Base-by-base conservation (phyloP, 345 rosid genomes). In the Ceriops tagal region DNA sequence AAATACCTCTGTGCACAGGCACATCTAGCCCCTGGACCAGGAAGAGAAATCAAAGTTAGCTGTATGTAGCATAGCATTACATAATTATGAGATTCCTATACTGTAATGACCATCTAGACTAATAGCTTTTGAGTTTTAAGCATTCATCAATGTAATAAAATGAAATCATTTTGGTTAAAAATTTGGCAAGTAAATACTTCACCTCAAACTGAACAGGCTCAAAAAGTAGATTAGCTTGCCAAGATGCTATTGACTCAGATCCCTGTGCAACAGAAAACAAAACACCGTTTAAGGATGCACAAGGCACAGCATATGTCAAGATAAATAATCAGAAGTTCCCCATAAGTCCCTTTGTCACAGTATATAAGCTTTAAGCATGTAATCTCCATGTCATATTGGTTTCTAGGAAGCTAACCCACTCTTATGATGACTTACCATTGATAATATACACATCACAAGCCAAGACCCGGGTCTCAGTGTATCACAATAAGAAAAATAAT, bases 161-260 rank as follows among this genome's bases (percentile, higher is more conserved):
- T 26, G 11, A 56, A n/a, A 32, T 52, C 8, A 60, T n/a, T 22
- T 21, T 55, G 26, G 61, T 13, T 34, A 18, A 62, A 13, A 56
- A 60, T 37, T 46, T 34, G 70, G 66, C n/a, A 56, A 34, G 19
- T 37, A 53, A 22, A 61, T 32, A 22, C 30, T 74, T 82, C 30
- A 89, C 97, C 91, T 95, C 99, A 66, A 95, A 95, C 62, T 82
- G 80, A 43, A 88, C 73, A 27, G 99, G 99, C 83, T 95, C 99
- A 67, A 95, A 95, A 22, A 95, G 87, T 67, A 95, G 81, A 69
- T 95, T 95, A 49, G 98, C 98, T 84, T 90, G 85, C 99, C 98
- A 95, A 55, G 99, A 92, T 22, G 96, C 92, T 64, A 92, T 70
- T 37, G 98, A 83, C 77, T 90, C 97, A 1, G 99, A 95, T 39